Evolutionary conservation across 176 grass and related monocot species (phyloP), one percentile per base, ranked within the genome.

Genomic region (Aegilops bicornis): DNA sequence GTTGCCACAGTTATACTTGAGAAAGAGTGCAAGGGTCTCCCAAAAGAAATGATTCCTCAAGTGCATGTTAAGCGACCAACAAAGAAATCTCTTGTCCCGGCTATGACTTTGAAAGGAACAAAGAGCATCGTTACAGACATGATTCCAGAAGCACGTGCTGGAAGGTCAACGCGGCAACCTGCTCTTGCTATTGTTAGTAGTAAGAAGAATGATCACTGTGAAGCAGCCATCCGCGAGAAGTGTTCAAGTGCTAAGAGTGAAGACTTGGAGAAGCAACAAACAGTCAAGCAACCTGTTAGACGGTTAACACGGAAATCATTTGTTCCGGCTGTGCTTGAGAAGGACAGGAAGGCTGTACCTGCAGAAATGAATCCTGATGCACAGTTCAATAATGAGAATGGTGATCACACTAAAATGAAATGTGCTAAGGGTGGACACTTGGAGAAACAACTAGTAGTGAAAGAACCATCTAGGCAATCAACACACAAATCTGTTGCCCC

Each of bases 1-100:
- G 61, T 70, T 89, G 83, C 33, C 27, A 16, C 36, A 7, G 77
- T 30, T 82, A 12, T 76, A 22, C 20, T 86, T 69, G 83, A 77
- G 48, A 83, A 87, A 54, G 72, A 43, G 32, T 62, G 52, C 10
- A 87, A 87, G 5, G 39, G 12, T 45, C 42, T 62, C 45, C 14
- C 1, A 50, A 23, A 66, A 82, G 70, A 69, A 81, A 86, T 75
- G 17, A 33, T 22, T 7, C 42, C 77, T 66, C 68, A 80, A 80
- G 19, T n/a, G 27, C 75, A 73, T 85, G 77, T 10, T 42, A 89
- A 62, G 64, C 37, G 69, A 76, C 16, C 60, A 76, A 64, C 0
- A 25, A 1, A 29, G 25, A 89, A 77, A 84, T 84, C 81, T 36
- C 22, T 84, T 74, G 69, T 54, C 78, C 19, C 40, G 52, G 40